Conservation (phyloP, 2,329 filamentous ascomycete genomes). For the Venturia nashicola region DNA sequence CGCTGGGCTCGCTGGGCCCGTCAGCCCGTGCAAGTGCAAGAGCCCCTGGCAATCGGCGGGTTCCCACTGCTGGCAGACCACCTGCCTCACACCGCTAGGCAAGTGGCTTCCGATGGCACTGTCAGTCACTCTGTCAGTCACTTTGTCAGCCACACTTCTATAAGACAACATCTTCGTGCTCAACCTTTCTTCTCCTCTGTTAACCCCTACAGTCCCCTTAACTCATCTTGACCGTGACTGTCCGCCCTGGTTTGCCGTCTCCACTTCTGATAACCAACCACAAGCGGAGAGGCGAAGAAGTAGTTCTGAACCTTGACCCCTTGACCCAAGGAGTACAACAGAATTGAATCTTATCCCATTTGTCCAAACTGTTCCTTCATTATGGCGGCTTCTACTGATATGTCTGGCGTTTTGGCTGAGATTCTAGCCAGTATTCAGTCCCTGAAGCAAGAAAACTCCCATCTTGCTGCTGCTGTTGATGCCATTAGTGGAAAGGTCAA, state of each 20-base stretch:
- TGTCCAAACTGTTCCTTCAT: background rate
- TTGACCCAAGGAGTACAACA: background rate
- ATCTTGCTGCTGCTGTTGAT: slow-evolving; percentile 45
- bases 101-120: too few species aligned
- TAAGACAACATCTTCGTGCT: background rate
- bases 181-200: background rate
- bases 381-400: slow-evolving; percentile 9
- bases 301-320: background rate
- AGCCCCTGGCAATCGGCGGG: too few species aligned
- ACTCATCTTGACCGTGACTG: background rate
- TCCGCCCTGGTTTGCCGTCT: background rate
- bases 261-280: background rate
- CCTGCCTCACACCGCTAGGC: too few species aligned
- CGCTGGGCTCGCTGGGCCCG: too few species aligned
- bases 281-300: background rate
- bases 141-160: background rate
- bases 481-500: slow-evolving; percentile 50
- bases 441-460: slow-evolving; percentile 43
- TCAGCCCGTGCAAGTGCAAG: too few species aligned
- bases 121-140: too few species aligned
- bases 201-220: background rate
- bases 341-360: background rate
- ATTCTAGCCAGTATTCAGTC: slow-evolving; percentile 43
- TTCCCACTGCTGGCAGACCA: too few species aligned
- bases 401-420: slow-evolving; percentile 32